Evolutionary conservation across 164 flowering plant species (phyloP).

Genomic region (Chimonanthus salicifolius): DNA sequence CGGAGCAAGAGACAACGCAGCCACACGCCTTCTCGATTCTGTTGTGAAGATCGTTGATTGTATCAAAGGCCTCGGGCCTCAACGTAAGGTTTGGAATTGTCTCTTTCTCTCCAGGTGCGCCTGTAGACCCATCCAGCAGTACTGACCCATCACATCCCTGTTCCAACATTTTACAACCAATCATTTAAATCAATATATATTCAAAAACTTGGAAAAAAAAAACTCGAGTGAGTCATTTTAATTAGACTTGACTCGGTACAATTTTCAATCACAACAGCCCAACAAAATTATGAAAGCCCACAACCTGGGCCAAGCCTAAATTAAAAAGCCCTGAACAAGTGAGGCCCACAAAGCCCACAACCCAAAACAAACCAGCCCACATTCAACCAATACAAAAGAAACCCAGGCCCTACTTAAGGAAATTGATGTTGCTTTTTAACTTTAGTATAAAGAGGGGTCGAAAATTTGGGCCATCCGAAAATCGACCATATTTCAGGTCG

Average conservation of each 20-base stretch:
- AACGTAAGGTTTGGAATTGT: conserved; percentile 41
- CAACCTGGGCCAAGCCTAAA: too few relatives aligned
- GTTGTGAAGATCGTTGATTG: conserved; percentile 26
- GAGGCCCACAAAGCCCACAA: too few relatives aligned
- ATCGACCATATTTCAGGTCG: too few relatives aligned
- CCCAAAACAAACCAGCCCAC: too few relatives aligned
- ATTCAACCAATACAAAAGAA: too few relatives aligned
- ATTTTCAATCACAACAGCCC: too few relatives aligned
- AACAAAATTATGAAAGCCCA: too few relatives aligned
- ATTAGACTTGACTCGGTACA: not conserved
- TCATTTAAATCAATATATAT: not conserved
- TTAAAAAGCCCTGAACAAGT: too few relatives aligned
- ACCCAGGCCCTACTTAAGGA: too few relatives aligned
- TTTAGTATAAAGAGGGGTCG: too few relatives aligned
- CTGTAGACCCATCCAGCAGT: conserved; percentile 44
- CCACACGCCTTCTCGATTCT: conserved; percentile 9
- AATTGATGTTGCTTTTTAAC: too few relatives aligned
- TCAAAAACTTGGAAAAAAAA: not conserved
- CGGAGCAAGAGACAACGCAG: conserved; percentile 40
- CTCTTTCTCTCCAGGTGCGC: conserved; percentile 43
- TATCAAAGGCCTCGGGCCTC: conserved; percentile 31
- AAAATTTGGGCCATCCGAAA: too few relatives aligned
- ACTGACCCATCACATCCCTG: conserved; percentile 59
- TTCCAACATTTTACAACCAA: not conserved
- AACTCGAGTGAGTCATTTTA: not conserved